phyloP scores from a whole-genome alignment of 2,329 filamentous ascomycete species.

The Ascochyta viciae-villosae region DNA sequence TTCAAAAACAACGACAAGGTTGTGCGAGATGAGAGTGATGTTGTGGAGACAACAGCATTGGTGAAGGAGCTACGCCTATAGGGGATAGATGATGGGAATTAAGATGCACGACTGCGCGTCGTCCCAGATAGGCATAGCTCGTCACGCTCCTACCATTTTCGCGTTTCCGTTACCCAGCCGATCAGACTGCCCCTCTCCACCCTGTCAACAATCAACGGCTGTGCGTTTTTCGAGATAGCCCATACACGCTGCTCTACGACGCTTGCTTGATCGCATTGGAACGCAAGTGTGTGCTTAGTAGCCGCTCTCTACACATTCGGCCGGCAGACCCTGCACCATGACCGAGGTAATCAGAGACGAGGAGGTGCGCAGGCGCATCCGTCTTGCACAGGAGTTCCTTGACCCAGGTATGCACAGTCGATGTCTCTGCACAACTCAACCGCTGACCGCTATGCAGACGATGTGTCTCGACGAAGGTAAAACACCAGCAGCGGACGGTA shows the following conservation, averaged over 20 bases:
- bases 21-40: not conserved
- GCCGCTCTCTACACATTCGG: not conserved
- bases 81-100: conserved; percentile 2
- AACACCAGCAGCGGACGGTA: conserved; percentile 7
- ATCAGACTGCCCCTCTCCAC: conserved; percentile 14
- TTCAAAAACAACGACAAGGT: not conserved
- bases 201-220: conserved; percentile 21
- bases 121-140: conserved; percentile 1
- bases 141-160: conserved; percentile 13
- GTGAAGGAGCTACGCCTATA: conserved; percentile 9
- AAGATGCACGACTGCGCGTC: not conserved
- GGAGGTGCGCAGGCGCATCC: conserved; percentile 81
- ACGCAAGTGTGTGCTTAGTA: not conserved
- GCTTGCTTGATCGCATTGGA: not conserved
- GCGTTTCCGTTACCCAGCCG: conserved; percentile 16
- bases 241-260: conserved; percentile 1
- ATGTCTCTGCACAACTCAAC: not conserved
- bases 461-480: conserved; percentile 61
- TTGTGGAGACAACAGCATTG: not conserved
- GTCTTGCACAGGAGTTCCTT: conserved; percentile 88
- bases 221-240: conserved; percentile 19
- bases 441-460: conserved; percentile 53
- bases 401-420: conserved; percentile 75
- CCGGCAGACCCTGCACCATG: conserved; percentile 29
- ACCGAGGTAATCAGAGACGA: conserved; percentile 72